These are phyloP conservation scores for Ambrosiella beaveri DNA, from an alignment of 2,329 filamentous ascomycete species.

Conservation along the genomic window DNA sequence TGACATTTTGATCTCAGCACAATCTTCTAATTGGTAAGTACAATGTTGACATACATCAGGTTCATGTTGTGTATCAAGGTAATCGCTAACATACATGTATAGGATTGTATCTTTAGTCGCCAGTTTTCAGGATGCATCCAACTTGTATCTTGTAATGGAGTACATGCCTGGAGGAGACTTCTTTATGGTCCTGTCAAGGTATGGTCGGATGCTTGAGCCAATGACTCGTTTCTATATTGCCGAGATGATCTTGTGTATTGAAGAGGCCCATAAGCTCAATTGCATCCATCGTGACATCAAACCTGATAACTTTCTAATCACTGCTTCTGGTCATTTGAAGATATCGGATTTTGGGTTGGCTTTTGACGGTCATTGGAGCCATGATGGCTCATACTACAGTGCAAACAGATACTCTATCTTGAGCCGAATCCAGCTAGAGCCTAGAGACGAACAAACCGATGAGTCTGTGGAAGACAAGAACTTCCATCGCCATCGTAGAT, in stretches of 20 bases:
- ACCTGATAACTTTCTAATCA: conserved; percentile 91
- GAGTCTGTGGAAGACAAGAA: conserved; percentile 6
- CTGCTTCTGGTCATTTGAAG: conserved; percentile 73
- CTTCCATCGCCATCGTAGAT: conserved; percentile 17
- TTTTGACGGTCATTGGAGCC: conserved; percentile 89
- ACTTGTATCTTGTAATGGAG: conserved; percentile 90
- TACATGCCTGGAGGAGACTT: conserved; percentile 98
- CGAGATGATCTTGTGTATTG: conserved; percentile 89
- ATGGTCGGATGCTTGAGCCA: conserved; percentile 64
- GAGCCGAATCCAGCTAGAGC: conserved; percentile 52
- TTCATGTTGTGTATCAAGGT: background rate
- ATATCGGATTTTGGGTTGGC: conserved; percentile 94
- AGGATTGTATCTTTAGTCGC: conserved; percentile 75
- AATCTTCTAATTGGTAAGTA: conserved; percentile 60
- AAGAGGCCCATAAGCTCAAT: conserved; percentile 71
- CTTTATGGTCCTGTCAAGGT: conserved; percentile 65
- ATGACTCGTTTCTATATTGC: conserved; percentile 76
- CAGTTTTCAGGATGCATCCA: conserved; percentile 72
- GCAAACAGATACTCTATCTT: conserved; percentile 66
- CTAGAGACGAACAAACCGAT: conserved; percentile 38
- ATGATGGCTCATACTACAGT: conserved; percentile 74
- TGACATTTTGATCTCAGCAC: conserved; percentile 77
- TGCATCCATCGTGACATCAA: conserved; percentile 96
- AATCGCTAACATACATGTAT: background rate
- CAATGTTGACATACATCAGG: background rate